A percentile compares a stretch with the other conserved stretches of the same genome.
These are phyloP conservation scores for Cordia subcordata DNA, from an alignment of 257 asterid species.

Conservation along the genomic window DNA sequence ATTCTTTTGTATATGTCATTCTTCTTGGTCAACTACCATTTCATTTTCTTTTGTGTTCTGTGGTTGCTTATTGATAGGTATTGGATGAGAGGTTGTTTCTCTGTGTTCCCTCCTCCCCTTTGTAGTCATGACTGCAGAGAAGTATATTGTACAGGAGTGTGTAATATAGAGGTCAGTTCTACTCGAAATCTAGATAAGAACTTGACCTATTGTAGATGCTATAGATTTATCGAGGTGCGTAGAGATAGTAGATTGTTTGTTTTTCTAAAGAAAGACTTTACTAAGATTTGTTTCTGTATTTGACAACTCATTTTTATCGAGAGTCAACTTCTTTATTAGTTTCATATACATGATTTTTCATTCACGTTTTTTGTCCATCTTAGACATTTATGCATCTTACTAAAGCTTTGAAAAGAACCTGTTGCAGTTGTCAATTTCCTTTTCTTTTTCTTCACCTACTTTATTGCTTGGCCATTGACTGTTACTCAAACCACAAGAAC, in stretches of 20 bases:
- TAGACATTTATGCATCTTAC: too few species aligned
- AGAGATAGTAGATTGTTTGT: too few species aligned
- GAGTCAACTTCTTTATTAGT: too few species aligned
- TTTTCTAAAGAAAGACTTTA: too few species aligned
- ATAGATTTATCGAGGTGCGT: constrained; percentile 6
- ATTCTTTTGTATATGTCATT: constrained; percentile 13
- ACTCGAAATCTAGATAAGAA: constrained; percentile 17
- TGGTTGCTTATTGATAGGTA: constrained; percentile 25
- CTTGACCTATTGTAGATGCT: constrained; percentile 10
- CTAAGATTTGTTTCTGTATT: too few species aligned
- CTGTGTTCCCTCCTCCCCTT: constrained; percentile 81
- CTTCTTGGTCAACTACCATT: not conserved
- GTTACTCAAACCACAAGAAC: too few species aligned
- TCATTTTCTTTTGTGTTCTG: not conserved
- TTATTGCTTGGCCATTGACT: too few species aligned
- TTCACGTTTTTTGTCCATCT: too few species aligned
- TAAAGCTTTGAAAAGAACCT: too few species aligned
- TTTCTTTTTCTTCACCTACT: too few species aligned
- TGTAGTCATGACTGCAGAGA: constrained; percentile 18
- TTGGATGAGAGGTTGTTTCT: constrained; percentile 87
- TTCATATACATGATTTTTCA: too few species aligned
- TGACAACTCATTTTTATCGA: not conserved
- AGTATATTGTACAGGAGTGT: constrained; percentile 18
- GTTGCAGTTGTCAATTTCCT: too few species aligned
- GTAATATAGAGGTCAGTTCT: constrained; percentile 15